A percentile compares a stretch with the other conserved stretches of the same genome.
Evolutionary conservation across 2,329 filamentous ascomycete species (phyloP).

Genomic region (Pseudodiploospora longispora): DNA sequence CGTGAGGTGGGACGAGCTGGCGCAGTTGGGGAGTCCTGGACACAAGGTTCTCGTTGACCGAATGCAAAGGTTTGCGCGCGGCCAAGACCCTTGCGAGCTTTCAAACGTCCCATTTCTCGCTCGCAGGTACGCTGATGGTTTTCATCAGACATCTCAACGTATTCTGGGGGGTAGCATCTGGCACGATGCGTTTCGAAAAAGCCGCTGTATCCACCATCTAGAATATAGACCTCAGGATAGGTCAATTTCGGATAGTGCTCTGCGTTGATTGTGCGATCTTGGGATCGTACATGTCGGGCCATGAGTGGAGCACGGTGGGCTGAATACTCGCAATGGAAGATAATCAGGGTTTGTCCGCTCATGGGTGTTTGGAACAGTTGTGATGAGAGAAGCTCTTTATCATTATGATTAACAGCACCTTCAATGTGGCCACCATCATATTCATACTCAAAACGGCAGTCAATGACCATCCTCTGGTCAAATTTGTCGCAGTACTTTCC

Average conservation of each 20-base stretch:
- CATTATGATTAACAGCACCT: conserved; percentile 90
- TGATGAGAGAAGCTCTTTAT: conserved; percentile 77
- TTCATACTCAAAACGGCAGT: conserved; percentile 98
- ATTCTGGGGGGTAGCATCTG: conserved; percentile 88
- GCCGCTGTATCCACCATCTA: conserved; percentile 90
- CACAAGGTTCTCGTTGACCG: conserved; percentile 57
- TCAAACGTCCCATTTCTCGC: conserved; percentile 86
- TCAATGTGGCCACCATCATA: conserved; percentile 94
- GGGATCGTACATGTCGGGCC: conserved; percentile 85
- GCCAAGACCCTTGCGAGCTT: conserved; percentile 76
- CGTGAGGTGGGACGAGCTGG: conserved; percentile 35
- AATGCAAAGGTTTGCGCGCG: conserved; percentile 94
- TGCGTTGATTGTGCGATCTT: conserved; percentile 78
- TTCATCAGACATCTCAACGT: conserved; percentile 91
- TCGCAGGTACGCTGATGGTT: conserved; percentile 91
- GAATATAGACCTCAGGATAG: conserved; percentile 96
- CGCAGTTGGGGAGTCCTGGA: conserved; percentile 53
- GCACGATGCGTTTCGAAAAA: conserved; percentile 76
- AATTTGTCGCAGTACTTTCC: conserved; percentile 71
- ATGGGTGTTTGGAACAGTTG: conserved; percentile 67
- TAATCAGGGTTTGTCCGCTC: conserved; percentile 66
- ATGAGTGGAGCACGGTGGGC: conserved; percentile 93
- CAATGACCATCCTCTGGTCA: conserved; percentile 78
- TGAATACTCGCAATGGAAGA: conserved; percentile 98
- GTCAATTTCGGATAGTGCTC: conserved; percentile 80